Percentiles rank a stretch among this genome's conserved stretches.
Evolutionary conservation across 1,284 basidiomycete species (phyloP).

Genomic region (Heterobasidion parviporum): DNA sequence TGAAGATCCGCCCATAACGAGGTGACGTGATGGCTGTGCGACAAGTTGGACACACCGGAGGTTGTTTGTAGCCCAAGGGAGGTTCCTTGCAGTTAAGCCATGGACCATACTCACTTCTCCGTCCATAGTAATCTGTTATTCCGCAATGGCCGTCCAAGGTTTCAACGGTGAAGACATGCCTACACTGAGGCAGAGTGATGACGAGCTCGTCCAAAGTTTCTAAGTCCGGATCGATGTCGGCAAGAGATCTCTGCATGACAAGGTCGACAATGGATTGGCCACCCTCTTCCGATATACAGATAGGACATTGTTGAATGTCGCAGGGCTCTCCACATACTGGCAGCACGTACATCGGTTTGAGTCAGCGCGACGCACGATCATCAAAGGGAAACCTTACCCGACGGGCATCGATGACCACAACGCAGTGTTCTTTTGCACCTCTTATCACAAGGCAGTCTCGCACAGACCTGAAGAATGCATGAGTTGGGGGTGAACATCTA

Average conservation of each 20-base stretch:
- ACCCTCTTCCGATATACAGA: slow-evolving; percentile 35
- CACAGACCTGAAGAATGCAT: slow-evolving; percentile 42
- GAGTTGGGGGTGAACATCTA: not conserved
- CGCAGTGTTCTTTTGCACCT: slow-evolving; percentile 37
- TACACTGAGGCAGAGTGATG: slow-evolving; percentile 51
- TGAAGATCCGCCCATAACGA: slow-evolving; percentile 53
- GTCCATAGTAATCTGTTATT: slow-evolving; percentile 45
- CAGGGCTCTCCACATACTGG: slow-evolving; percentile 68
- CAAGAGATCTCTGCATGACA: slow-evolving; percentile 42
- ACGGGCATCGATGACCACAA: slow-evolving; percentile 65
- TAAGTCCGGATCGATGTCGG: slow-evolving; percentile 36
- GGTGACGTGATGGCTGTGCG: slow-evolving; percentile 39
- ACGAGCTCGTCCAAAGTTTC: slow-evolving; percentile 40
- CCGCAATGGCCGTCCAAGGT: slow-evolving; percentile 55
- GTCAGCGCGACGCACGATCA: not conserved
- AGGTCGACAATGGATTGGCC: slow-evolving; percentile 48
- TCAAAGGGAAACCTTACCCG: slow-evolving; percentile 30
- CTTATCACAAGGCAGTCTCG: slow-evolving; percentile 56
- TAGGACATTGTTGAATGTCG: slow-evolving; percentile 41
- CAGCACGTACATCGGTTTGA: slow-evolving; percentile 6
- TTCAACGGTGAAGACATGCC: slow-evolving; percentile 65
- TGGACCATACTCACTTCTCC: slow-evolving; percentile 15
- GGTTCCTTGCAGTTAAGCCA: slow-evolving; percentile 35
- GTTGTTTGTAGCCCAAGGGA: slow-evolving; percentile 30
- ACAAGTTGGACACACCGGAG: slow-evolving; percentile 50